phyloP scores from a whole-genome alignment of 106 monocot species.

The Iris macrosiphon region DNA sequence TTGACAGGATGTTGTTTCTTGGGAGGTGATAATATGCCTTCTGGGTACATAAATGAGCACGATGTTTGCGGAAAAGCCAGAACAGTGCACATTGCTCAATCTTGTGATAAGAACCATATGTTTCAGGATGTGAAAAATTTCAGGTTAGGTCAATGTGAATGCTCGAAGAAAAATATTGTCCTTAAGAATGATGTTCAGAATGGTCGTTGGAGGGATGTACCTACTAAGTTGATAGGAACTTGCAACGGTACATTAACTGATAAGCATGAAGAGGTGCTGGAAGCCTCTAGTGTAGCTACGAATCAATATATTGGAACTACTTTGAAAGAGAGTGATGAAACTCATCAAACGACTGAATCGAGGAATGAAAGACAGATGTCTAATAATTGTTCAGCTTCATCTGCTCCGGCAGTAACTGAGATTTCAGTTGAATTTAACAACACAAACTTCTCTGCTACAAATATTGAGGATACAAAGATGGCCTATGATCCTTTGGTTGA shows the following conservation, averaged over 20 bases:
- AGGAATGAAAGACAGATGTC: slow-evolving; percentile 33
- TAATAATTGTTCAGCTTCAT: slow-evolving; percentile 41
- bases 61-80: slow-evolving; percentile 11
- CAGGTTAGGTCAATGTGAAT: slow-evolving; percentile 18
- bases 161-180: slow-evolving; percentile 16
- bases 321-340: slow-evolving; percentile 17
- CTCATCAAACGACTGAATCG: slow-evolving; percentile 12
- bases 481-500: slow-evolving; percentile 27
- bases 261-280: slow-evolving; percentile 11
- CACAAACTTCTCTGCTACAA: slow-evolving; percentile 3
- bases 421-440: slow-evolving; percentile 45
- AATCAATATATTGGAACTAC: slow-evolving; percentile 3
- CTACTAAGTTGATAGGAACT: slow-evolving; percentile 18
- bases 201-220: slow-evolving; percentile 41
- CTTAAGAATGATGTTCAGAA: slow-evolving; percentile 15
- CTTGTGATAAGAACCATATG: slow-evolving; percentile 12
- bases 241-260: slow-evolving; percentile 12
- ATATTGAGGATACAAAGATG: slow-evolving; percentile 5
- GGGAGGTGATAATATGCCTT: slow-evolving; percentile 5
- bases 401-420: slow-evolving; percentile 53
- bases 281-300: neutral
- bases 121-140: slow-evolving; percentile 16
- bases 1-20: slow-evolving; percentile 12
- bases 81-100: slow-evolving; percentile 6
- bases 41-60: slow-evolving; percentile 17